A percentile compares a stretch with the other conserved stretches of the same genome.
These are phyloP conservation scores for Geosmithia flava DNA, from an alignment of 2,329 filamentous ascomycete species.

Conservation along the genomic window DNA sequence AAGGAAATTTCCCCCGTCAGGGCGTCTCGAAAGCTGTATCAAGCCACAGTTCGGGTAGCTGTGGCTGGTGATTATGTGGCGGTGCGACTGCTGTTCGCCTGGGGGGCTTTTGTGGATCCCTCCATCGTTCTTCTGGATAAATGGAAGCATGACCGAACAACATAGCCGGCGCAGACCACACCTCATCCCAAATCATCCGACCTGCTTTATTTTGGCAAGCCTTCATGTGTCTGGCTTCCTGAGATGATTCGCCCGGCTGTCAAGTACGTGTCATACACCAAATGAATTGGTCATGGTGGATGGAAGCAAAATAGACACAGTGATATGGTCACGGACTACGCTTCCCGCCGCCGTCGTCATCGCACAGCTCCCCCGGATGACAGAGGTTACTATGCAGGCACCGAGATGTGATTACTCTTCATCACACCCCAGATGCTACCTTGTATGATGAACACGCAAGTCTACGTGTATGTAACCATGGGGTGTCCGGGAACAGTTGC, in stretches of 20 bases:
- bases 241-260: not conserved
- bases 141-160: too few relatives aligned
- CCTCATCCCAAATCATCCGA: too few relatives aligned
- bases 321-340: not conserved
- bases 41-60: not conserved
- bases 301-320: too few relatives aligned
- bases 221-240: too few relatives aligned
- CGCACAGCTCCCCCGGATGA: not conserved
- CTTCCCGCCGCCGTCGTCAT: not conserved
- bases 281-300: not conserved
- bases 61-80: not conserved
- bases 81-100: not conserved
- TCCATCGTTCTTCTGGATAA: not conserved
- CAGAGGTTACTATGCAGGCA: not conserved
- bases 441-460: not conserved
- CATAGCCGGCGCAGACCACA: too few relatives aligned
- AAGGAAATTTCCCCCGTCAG: constrained; percentile 5
- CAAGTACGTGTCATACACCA: not conserved
- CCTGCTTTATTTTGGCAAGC: too few relatives aligned
- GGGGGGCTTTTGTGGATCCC: not conserved
- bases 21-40: not conserved
- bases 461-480: too few relatives aligned
- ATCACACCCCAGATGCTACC: not conserved
- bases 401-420: not conserved
- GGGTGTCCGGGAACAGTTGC: too few relatives aligned